These are phyloP conservation scores for Nemania bipapillata DNA, from an alignment of 2,329 filamentous ascomycete genomes.

Conservation along the genomic window DNA sequence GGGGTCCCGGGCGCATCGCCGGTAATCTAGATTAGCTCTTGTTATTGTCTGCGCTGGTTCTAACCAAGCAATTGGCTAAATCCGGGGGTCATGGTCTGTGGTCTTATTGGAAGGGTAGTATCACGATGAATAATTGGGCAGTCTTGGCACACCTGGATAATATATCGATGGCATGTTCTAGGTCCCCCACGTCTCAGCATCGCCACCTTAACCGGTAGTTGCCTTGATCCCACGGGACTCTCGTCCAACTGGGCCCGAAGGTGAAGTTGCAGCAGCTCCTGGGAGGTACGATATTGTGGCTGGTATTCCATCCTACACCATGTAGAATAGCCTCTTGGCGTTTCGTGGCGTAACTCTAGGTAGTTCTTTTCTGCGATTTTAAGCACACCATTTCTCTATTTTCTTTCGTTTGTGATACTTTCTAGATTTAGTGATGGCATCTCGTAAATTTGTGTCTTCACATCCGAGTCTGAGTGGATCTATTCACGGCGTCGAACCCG, in stretches of 20 bases:
- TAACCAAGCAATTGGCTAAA: slow-evolving; percentile 45
- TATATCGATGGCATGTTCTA: slow-evolving; percentile 46
- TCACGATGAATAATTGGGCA: slow-evolving; percentile 36
- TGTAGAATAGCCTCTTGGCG: slow-evolving; percentile 6
- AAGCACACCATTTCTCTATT: slow-evolving; percentile 31
- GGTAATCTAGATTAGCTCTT: slow-evolving; percentile 19
- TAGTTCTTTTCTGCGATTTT: neutral
- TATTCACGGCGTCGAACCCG: slow-evolving; percentile 25
- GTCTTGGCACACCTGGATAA: slow-evolving; percentile 48
- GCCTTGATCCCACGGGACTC: slow-evolving; percentile 18
- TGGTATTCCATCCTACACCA: slow-evolving; percentile 22
- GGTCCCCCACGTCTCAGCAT: slow-evolving; percentile 44
- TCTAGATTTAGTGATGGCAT: slow-evolving; percentile 17
- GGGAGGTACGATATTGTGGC: slow-evolving; percentile 38
- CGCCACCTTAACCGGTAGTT: slow-evolving; percentile 45
- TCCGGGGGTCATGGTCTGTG: slow-evolving; percentile 34
- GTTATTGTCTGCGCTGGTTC: slow-evolving; percentile 16
- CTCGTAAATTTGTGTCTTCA: slow-evolving; percentile 14
- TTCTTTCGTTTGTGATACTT: slow-evolving; percentile 30
- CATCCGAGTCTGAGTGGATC: slow-evolving; percentile 31
- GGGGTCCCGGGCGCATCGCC: slow-evolving; percentile 8
- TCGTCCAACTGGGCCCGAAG: slow-evolving; percentile 24
- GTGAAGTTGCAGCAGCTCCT: slow-evolving; percentile 40
- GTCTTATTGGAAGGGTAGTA: slow-evolving; percentile 35
- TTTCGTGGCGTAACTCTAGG: slow-evolving; percentile 17